These are phyloP conservation scores for Isoetes taiwanensis DNA, from an alignment of 75 land plant species.

Conservation along the genomic window DNA sequence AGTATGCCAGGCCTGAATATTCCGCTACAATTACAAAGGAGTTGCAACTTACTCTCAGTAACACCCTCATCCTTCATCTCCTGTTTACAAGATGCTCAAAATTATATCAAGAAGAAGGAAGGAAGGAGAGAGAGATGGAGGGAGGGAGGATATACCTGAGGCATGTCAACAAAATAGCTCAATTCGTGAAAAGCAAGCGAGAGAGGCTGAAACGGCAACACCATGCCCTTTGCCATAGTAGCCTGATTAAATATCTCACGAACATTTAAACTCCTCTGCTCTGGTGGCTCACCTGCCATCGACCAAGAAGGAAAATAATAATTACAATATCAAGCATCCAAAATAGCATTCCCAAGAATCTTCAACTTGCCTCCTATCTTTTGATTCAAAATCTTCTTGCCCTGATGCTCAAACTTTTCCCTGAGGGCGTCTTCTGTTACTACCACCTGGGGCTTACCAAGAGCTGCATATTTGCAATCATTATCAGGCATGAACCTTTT, in stretches of 20 bases:
- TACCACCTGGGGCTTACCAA: slow-evolving; percentile 29
- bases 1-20: slow-evolving; percentile 9
- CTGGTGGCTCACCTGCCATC: no score
- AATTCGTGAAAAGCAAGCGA: background rate
- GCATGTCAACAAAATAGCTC: background rate
- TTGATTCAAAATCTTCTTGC: no score
- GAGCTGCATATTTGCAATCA: slow-evolving; percentile 16
- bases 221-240: background rate
- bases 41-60: background rate
- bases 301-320: no score
- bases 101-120: no score
- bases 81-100: no score
- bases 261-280: no score
- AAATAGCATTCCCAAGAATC: no score
- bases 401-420: slow-evolving; percentile 5
- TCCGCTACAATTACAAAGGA: background rate
- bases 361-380: no score
- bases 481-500: background rate
- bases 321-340: no score
- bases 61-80: slow-evolving; percentile 8
- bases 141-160: no score
- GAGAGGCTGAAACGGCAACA: background rate
- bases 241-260: no score
- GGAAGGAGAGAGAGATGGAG: no score
- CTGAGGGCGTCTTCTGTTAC: slow-evolving; percentile 15